phyloP scores from a whole-genome alignment of 371 early-diverging fungal species.

The Mortierella sp. region DNA sequence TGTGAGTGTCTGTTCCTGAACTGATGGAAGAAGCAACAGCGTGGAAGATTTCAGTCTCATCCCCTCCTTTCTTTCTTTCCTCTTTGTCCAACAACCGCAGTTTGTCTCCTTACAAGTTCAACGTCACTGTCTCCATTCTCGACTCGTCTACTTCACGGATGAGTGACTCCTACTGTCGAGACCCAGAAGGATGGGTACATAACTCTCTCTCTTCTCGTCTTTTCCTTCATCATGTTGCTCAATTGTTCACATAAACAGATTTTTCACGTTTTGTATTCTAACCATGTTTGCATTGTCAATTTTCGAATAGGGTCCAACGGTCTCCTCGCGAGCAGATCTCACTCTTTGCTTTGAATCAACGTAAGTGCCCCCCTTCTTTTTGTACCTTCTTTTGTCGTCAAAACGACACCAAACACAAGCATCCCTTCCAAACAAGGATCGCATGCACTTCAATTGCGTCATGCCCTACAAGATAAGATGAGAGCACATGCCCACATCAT shows the following conservation, averaged over 20 bases:
- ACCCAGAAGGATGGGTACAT: not conserved
- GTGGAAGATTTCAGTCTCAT: not conserved
- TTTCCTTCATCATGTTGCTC: not conserved
- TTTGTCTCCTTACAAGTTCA: not conserved
- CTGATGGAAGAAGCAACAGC: not conserved
- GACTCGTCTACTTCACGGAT: not conserved
- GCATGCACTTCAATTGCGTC: not conserved
- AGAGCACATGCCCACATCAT: not conserved
- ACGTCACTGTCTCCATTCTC: not conserved
- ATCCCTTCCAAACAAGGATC: slow-evolving; percentile 4
- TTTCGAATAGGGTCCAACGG: not conserved
- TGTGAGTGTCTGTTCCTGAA: not conserved
- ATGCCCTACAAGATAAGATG: not conserved
- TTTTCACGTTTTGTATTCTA: not conserved
- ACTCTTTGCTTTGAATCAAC: slow-evolving; percentile 11
- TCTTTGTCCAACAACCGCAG: not conserved
- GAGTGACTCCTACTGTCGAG: not conserved
- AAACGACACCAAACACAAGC: not conserved
- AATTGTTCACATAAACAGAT: not conserved
- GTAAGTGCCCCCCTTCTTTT: slow-evolving; percentile 26
- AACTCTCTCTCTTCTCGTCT: not conserved
- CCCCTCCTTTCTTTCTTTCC: not conserved
- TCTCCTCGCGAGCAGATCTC: not conserved
- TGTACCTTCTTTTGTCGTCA: not conserved
- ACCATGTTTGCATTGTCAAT: not conserved